Evolutionary conservation across 805 yeast genomes (phyloP), one percentile per base, ranked within the genome.

Genomic region (Saccharomycopsis fibuligera): DNA sequence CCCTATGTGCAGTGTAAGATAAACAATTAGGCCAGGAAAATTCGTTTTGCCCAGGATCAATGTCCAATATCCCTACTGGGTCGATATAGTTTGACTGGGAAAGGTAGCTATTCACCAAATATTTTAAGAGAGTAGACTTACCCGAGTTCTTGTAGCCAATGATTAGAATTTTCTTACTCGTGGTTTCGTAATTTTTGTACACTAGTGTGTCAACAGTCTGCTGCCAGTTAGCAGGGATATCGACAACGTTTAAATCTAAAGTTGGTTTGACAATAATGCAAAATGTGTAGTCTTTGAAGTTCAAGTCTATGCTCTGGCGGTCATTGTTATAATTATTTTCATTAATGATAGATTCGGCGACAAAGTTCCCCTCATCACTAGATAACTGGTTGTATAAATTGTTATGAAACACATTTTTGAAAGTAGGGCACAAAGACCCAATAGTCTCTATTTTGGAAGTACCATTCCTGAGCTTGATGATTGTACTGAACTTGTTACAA

Each of bases 31-130:
- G 79, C 8, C 52, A 54, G 2, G 79, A 72, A 45, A 68, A 70
- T 52, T 75, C 81, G 1, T 79, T 68, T 52, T 77, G 81, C 0
- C 79, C 81, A 2, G 83, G 81, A 54, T 78, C 84, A 5, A 78
- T 56, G 53, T 78, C 83, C 41, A 78, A 49, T 10, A 74, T 65
- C 2, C 69, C 66, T 12, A 74, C 64, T 1, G 62, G 56, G 1
- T 55, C 30, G 1, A 47, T 37, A 5, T 43, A 41, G 2, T 53
- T 45, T 1, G 33, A 21, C 22, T 19, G 31, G 5, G 17, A 17
- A 5, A 45, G 17, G 27, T 45, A 39, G 59, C 54, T 53, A 25
- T 78, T 77, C n/a, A 72, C 35, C 2, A 77, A 54, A 2, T 68
- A 33, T 52, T 69, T 69, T 6, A 74, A 58, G 39, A 76, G 65